Base-by-base conservation (phyloP, 192 early-diverging fungal genomes). In the Pilaira anomala region DNA sequence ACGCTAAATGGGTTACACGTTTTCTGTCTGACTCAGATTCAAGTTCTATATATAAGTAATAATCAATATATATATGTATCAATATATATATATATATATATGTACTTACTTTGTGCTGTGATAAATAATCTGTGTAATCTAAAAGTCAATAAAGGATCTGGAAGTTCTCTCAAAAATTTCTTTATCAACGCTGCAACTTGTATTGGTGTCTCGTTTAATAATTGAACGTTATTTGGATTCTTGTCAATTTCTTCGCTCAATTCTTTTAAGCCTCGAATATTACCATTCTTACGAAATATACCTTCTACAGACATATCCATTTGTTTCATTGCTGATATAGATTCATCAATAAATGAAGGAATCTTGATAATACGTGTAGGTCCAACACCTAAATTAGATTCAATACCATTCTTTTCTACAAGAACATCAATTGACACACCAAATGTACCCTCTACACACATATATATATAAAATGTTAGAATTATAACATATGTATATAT, bases 261-360 rank as follows among this genome's bases (percentile, higher is more conserved):
- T 24, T 91, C 91, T 54, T 95, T 96, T 44, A 99, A 77, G n/a
- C 91, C 79, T 55, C 93, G 75, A 68, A 99, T 96, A 63, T 99
- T 99, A 2, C 97, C 97, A 69, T 98, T 99, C 77, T 98, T 98
- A 62, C 97, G 79, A 80, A 99, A 99, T 6, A 98, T 92, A 13
- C 97, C 97, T 65, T 98, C 96, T n/a, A 91, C 85, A 0, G 85
- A 82, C 80, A 99, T 79, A 66, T 87, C 89, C 81, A 86, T 90
- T 57, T 81, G 76, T 39, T 86, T 83, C 84, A 99, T 79, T 0
- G 83, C 83, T 1, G 76, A 76, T 60, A 98, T 86, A 64, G 87
- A 88, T 40, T 83, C 76, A 51, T 98, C 93, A 39, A 98, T 82
- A 76, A 98, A 86, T 67, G 84, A 76, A 22, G 97, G 97, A 25